Base-by-base conservation (phyloP, 2,329 filamentous ascomycete species). In the Colletotrichum chrysophilum region DNA sequence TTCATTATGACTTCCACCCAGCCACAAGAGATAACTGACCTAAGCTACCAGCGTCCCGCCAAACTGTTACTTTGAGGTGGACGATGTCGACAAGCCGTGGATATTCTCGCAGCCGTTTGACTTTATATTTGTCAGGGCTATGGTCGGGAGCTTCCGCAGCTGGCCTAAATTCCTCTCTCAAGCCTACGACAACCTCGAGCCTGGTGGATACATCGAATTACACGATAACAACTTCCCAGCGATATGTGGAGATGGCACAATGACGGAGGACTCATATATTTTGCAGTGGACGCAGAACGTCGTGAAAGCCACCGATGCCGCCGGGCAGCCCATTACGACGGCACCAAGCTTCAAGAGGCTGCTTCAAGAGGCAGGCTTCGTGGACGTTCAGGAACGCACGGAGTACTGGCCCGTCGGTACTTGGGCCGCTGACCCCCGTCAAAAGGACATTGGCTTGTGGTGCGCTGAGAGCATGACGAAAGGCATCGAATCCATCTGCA, bases 371-470 rank as follows among this genome's bases (percentile, higher is more conserved):
- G 85, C 84, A 5, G 87, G 87, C 1, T 89, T 90, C 62, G 81
- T 80, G 24, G 82, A 90, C 78, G 82, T 90, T 4, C 75, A 80
- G 4, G 83, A 90, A 79, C 82, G 85, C 3, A 79, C 87, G 18
- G 88, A 84, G 77, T 88, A 86, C 79, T 87, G 89, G 82, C 89
- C 90, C 0, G 84, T 84, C 26, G 89, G 88, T 77, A 80, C 84
- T 8, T 92, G 90, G 89, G 86, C 89, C 0, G 87, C 86, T 62
- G 87, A 90, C 38, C 82, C 84, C 7, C 85, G 86, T 28, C 84
- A 88, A 68, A 91, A 90, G 78, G 86, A 90, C 64, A 78, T 90
- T 2, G 89, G 75, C 7, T 18, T 4, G 24, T 77, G 74, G 76
- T 80, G 78, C 13, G 79, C 81, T 58, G 83, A 83, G 55, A 78